These are phyloP conservation scores for Botrytis byssoidea DNA, from an alignment of 2,329 filamentous ascomycete genomes.

Conservation along the genomic window DNA sequence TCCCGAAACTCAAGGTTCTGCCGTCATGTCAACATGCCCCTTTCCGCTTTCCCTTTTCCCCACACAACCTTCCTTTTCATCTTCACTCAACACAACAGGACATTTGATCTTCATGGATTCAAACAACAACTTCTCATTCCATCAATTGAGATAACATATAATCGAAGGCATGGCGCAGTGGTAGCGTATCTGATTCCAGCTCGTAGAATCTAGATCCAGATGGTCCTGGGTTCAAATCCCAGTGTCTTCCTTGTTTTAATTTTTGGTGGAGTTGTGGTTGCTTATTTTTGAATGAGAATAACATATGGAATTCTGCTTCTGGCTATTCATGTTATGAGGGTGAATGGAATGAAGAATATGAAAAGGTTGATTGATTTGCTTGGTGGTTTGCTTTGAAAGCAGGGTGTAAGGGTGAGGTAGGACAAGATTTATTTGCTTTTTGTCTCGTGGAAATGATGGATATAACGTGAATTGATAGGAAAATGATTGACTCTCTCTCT, in stretches of 20 bases:
- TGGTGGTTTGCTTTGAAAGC: neutral
- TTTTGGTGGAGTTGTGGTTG: neutral
- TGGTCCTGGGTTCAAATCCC: constrained; percentile 25
- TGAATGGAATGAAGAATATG: neutral
- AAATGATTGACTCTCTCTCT: neutral
- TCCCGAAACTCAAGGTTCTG: neutral
- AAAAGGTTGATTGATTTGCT: neutral
- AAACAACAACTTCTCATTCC: neutral
- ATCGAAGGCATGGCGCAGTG: constrained; percentile 12
- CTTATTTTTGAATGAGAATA: neutral
- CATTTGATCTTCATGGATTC: neutral
- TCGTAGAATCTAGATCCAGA: constrained; percentile 28
- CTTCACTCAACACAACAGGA: neutral
- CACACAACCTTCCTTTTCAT: neutral
- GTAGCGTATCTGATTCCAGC: constrained; percentile 2
- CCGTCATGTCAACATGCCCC: neutral
- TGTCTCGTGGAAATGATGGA: neutral
- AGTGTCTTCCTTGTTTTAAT: neutral
- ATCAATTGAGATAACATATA: neutral
- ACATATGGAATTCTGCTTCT: neutral
- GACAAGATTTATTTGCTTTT: neutral
- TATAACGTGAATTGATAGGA: neutral
- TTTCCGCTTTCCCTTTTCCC: neutral
- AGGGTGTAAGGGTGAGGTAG: too few relatives aligned
- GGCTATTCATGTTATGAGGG: neutral